Percentiles rank a stretch among this genome's conserved stretches.
phyloP scores from a whole-genome alignment of 1,284 basidiomycete species.

The Ceratobasidium sp. region DNA sequence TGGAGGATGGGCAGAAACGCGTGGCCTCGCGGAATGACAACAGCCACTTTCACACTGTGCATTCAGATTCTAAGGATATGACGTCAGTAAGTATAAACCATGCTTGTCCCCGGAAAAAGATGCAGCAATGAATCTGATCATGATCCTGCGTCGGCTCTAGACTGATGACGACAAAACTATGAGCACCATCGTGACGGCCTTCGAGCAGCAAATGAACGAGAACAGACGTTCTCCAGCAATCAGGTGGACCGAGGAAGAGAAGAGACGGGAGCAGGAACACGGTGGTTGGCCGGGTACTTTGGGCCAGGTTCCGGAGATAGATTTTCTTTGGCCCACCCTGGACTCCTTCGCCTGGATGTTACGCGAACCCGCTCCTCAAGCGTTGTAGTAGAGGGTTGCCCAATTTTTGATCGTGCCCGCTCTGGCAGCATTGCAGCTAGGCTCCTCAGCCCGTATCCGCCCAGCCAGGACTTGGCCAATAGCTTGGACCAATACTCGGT shows the following conservation, averaged over 20 bases:
- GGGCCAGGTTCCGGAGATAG: slow-evolving; percentile 15
- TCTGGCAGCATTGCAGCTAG: slow-evolving; percentile 33
- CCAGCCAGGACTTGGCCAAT: background rate
- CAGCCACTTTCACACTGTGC: slow-evolving; percentile 27
- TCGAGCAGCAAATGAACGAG: slow-evolving; percentile 36
- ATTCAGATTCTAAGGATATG: slow-evolving; percentile 33
- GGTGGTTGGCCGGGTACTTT: slow-evolving; percentile 21
- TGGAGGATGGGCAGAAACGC: slow-evolving; percentile 25
- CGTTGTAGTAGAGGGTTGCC: slow-evolving; percentile 26
- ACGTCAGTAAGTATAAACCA: slow-evolving; percentile 17
- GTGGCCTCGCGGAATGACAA: slow-evolving; percentile 37
- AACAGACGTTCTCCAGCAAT: slow-evolving; percentile 13
- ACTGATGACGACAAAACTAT: slow-evolving; percentile 43
- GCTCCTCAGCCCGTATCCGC: slow-evolving; percentile 7
- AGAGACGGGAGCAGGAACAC: slow-evolving; percentile 24
- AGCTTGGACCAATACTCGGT: slow-evolving; percentile 22
- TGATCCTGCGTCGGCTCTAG: slow-evolving; percentile 14
- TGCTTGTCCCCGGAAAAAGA: background rate
- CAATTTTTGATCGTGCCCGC: slow-evolving; percentile 20
- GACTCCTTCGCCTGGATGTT: slow-evolving; percentile 28
- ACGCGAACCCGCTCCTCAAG: slow-evolving; percentile 42
- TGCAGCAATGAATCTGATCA: slow-evolving; percentile 17
- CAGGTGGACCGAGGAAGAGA: slow-evolving; percentile 3
- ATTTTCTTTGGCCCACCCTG: slow-evolving; percentile 2
- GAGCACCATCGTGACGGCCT: slow-evolving; percentile 14